Evolutionary conservation across 805 yeast genomes (phyloP).

Genomic region (Yamadazyma laniorum): DNA sequence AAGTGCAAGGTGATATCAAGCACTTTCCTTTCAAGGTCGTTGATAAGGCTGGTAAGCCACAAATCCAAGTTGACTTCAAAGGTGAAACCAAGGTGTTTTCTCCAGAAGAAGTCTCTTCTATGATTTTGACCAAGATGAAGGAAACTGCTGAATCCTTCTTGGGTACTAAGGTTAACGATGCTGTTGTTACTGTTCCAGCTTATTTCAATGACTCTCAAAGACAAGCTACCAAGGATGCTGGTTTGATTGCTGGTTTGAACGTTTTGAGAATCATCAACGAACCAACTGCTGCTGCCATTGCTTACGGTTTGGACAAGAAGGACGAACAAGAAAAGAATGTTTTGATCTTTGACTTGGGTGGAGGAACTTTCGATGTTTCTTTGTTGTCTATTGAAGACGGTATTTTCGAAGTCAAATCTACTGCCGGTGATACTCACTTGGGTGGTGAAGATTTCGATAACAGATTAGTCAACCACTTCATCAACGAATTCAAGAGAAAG

Average conservation of each 20-base stretch:
- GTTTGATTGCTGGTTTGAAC: slow-evolving; percentile 93
- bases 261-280: slow-evolving; percentile 94
- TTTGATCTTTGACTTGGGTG: slow-evolving; percentile 49
- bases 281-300: slow-evolving; percentile 87
- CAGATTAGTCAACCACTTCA: slow-evolving; percentile 92
- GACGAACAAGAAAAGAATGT: slow-evolving; percentile 63
- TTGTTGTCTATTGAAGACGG: slow-evolving; percentile 48
- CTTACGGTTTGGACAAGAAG: slow-evolving; percentile 52
- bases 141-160: slow-evolving; percentile 88
- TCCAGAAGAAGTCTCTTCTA: slow-evolving; percentile 93
- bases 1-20: slow-evolving; percentile 58
- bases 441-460: slow-evolving; percentile 99
- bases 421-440: slow-evolving; percentile 49
- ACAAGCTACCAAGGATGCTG: slow-evolving; percentile 98
- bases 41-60: slow-evolving; percentile 74
- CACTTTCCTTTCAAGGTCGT: slow-evolving; percentile 85
- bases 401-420: slow-evolving; percentile 48
- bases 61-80: slow-evolving; percentile 79
- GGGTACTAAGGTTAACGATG: slow-evolving; percentile 59
- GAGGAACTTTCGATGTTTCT: slow-evolving; percentile 49
- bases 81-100: slow-evolving; percentile 88
- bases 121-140: slow-evolving; percentile 88
- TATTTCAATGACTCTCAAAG: slow-evolving; percentile 97
- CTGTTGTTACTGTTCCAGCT: slow-evolving; percentile 96
- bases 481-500: slow-evolving; percentile 96